phyloP scores from a whole-genome alignment of 768 basidiomycete species.

The Trametes sanguinea region DNA sequence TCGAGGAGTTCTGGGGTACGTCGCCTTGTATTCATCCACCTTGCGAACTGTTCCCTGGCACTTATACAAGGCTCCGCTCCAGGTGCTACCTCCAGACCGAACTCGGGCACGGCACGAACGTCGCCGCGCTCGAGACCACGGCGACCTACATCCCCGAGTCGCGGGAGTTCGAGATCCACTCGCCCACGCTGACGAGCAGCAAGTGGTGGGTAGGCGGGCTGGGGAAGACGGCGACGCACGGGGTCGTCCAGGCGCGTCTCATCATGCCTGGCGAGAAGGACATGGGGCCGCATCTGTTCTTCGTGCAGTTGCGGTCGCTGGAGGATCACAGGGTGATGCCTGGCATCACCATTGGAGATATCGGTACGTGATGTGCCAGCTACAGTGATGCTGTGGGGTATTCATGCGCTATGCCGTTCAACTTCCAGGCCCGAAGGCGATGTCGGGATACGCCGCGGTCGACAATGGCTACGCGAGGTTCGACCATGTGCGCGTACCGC shows the following conservation, averaged over 20 bases:
- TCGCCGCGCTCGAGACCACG: constrained; percentile 69
- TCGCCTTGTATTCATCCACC: too few species aligned
- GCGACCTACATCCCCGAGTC: constrained; percentile 71
- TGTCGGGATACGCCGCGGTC: constrained; percentile 47
- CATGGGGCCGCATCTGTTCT: constrained; percentile 74
- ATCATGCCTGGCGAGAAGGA: constrained; percentile 61
- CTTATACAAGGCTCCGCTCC: too few species aligned
- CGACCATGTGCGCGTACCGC: constrained; percentile 64
- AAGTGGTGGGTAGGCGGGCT: constrained; percentile 86
- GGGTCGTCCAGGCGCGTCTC: constrained; percentile 74
- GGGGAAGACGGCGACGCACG: constrained; percentile 73
- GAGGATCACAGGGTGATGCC: constrained; percentile 62
- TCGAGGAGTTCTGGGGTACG: constrained; percentile 62
- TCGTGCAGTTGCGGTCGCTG: constrained; percentile 65
- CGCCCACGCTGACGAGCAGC: constrained; percentile 69
- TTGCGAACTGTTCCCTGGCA: too few species aligned
- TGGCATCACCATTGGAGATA: constrained; percentile 68
- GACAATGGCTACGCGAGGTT: constrained; percentile 76
- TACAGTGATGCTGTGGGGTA: too few species aligned
- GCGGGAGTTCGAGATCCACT: constrained; percentile 73
- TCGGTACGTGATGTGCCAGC: constrained; percentile 42
- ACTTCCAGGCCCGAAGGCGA: constrained; percentile 56
- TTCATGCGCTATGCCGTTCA: too few species aligned
- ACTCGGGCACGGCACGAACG: constrained; percentile 77
- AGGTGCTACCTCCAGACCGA: constrained; percentile 78